Evolutionary conservation across 2,329 filamentous ascomycete species (phyloP), one percentile per base, ranked within the genome.

Genomic region (Diaporthe batatas): DNA sequence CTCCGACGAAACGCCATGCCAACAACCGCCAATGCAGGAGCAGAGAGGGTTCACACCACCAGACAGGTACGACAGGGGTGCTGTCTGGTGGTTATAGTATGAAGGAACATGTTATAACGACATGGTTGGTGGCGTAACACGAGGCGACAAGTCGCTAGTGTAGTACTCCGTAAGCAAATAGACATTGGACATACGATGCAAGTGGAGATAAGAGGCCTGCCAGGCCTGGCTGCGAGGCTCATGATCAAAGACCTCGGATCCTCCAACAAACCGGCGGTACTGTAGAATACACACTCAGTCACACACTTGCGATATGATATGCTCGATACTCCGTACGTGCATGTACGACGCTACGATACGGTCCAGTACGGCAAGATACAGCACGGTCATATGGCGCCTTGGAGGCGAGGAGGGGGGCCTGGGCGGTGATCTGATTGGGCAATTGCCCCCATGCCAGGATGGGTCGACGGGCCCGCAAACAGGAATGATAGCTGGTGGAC

Each of bases 401-500:
- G 11, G 55, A 39, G 6, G 55, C 14, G 23, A 39, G 58, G n/a
- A 23, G n/a, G 32, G 44, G 21, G 47, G 32, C 62, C n/a, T 53
- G 62, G 44, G 51, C 53, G 12, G 18, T 53, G 34, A 54, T 32
- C 21, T 58, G 32, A 71, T 71, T 74, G 70, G 67, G n/a, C 70
- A 72, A 70, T 74, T 65, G 32, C 47, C 29, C 62, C 62, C 62
- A 51, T 36, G 44, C 62, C 42, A 39, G 32, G 21, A 36, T 68
- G 34, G 23, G 18, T 57, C 7, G 44, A 68, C 54, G 18, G 62
- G 53, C 53, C 32, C 68, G 62, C 71, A 74, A 73, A 73, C 73
- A 74, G 73, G 67, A 74, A 74, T 71, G 71, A 73, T 47, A 68
- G 59, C 59, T 64, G 44, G 14, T 36, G 8, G 29, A 36, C 8